Conservation (phyloP, 1,284 basidiomycete species). For the Tylopilus orsonianus region DNA sequence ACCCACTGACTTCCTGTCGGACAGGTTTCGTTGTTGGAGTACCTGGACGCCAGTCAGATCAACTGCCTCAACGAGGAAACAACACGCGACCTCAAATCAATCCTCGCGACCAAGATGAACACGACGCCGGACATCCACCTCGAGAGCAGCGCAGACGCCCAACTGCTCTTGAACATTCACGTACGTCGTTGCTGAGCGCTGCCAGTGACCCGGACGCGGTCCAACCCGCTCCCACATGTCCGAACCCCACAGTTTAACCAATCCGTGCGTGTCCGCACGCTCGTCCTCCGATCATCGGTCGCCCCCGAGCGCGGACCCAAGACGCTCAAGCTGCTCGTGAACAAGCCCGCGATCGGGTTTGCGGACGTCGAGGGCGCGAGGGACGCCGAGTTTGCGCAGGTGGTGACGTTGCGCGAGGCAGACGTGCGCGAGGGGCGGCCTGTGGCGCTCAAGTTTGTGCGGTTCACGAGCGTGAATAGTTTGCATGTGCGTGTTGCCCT, state of each 20-base stretch:
- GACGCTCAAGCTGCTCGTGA: conserved; percentile 66
- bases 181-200: conserved; percentile 41
- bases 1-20: conserved; percentile 9
- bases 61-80: conserved; percentile 77
- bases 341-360: conserved; percentile 67
- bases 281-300: conserved; percentile 58
- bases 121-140: conserved; percentile 48
- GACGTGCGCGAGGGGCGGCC: conserved; percentile 57
- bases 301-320: conserved; percentile 59
- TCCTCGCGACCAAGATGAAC: conserved; percentile 54
- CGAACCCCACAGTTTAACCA: conserved; percentile 75
- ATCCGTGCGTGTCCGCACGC: conserved; percentile 70
- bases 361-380: conserved; percentile 56
- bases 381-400: conserved; percentile 54
- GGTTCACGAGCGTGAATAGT: conserved; percentile 77
- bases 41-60: conserved; percentile 59
- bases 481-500: conserved; percentile 54
- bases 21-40: conserved; percentile 59
- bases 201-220: too few relatives aligned
- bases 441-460: conserved; percentile 68
- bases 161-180: conserved; percentile 68
- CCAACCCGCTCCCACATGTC: too few relatives aligned
- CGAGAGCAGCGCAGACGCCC: conserved; percentile 79
- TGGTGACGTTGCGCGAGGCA: conserved; percentile 50
- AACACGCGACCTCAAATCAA: conserved; percentile 59